These are phyloP conservation scores for Magnolia sinica DNA, from an alignment of 164 flowering plant species.

Conservation along the genomic window DNA sequence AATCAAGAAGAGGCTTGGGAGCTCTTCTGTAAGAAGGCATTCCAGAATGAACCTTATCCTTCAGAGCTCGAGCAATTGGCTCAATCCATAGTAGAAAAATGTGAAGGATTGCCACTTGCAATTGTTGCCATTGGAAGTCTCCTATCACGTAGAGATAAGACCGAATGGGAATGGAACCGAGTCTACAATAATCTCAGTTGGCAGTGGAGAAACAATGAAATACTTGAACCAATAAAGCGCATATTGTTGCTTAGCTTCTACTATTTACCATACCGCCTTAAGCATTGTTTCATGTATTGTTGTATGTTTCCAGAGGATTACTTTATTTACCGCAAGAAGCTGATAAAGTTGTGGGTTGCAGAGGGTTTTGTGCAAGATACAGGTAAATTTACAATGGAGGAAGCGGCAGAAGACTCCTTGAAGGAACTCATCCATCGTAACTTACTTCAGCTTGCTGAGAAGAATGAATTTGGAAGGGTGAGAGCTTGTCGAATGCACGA, in stretches of 20 bases:
- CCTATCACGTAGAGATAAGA: not conserved
- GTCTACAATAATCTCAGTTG: conserved; percentile 11
- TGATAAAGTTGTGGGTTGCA: conserved; percentile 25
- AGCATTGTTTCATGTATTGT: conserved; percentile 26
- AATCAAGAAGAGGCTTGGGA: not conserved
- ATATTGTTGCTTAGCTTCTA: conserved; percentile 9
- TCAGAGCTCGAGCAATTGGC: not conserved
- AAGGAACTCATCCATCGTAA: conserved; percentile 8
- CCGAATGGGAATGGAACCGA: conserved; percentile 10
- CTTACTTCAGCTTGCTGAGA: conserved; percentile 11
- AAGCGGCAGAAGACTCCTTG: conserved; percentile 9
- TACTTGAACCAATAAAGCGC: not conserved
- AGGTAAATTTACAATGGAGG: conserved; percentile 1
- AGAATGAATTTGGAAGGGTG: not conserved
- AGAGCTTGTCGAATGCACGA: conserved; percentile 13
- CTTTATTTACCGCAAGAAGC: conserved; percentile 6
- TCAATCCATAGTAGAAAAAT: conserved; percentile 13
- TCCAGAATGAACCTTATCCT: conserved; percentile 4
- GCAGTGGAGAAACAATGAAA: conserved; percentile 14
- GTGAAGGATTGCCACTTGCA: conserved; percentile 27
- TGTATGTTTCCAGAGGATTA: conserved; percentile 20
- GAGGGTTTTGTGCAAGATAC: conserved; percentile 20
- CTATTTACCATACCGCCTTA: conserved; percentile 17
- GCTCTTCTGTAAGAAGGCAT: conserved; percentile 10
- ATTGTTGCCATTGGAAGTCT: conserved; percentile 18